These are phyloP conservation scores for Harringtonia lauricola DNA, from an alignment of 2,329 filamentous ascomycete species.

Conservation along the genomic window DNA sequence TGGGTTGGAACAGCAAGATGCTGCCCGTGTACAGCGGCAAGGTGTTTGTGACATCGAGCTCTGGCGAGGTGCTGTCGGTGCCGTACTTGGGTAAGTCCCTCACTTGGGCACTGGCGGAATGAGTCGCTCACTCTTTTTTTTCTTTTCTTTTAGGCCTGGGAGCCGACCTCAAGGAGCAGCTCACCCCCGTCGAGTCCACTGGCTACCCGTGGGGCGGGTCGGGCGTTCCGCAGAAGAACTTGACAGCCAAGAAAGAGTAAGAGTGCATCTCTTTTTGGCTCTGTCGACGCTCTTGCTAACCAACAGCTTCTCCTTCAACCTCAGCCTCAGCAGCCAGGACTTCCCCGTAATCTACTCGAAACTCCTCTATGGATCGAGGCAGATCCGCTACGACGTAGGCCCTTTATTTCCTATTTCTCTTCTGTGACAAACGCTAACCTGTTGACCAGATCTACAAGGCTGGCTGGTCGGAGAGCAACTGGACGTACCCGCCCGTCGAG, in stretches of 20 bases:
- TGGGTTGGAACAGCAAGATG: neutral
- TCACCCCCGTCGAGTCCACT: neutral
- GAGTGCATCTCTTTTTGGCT: too few species aligned
- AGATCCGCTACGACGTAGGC: constrained; percentile 19
- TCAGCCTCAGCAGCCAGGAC: constrained; percentile 14
- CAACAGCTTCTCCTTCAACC: constrained; percentile 14
- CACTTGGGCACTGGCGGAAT: neutral
- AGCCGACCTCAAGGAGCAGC: neutral
- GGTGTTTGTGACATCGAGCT: constrained; percentile 19
- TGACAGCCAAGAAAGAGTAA: too few species aligned
- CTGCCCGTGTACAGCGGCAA: constrained; percentile 21
- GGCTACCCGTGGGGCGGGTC: neutral
- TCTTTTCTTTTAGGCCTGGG: neutral
- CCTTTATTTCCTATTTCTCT: neutral
- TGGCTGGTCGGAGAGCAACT: constrained; percentile 13
- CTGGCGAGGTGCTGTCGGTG: constrained; percentile 14
- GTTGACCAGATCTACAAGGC: constrained; percentile 10
- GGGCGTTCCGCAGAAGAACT: neutral
- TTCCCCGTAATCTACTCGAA: constrained; percentile 17
- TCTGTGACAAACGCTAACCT: too few species aligned
- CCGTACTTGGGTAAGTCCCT: neutral
- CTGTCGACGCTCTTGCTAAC: too few species aligned
- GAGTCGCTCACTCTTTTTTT: too few species aligned
- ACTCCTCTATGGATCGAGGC: constrained; percentile 4
- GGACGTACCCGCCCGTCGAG: constrained; percentile 15